Evolutionary conservation across 768 basidiomycete genomes (phyloP).

Genomic region (Lentinula boryana): DNA sequence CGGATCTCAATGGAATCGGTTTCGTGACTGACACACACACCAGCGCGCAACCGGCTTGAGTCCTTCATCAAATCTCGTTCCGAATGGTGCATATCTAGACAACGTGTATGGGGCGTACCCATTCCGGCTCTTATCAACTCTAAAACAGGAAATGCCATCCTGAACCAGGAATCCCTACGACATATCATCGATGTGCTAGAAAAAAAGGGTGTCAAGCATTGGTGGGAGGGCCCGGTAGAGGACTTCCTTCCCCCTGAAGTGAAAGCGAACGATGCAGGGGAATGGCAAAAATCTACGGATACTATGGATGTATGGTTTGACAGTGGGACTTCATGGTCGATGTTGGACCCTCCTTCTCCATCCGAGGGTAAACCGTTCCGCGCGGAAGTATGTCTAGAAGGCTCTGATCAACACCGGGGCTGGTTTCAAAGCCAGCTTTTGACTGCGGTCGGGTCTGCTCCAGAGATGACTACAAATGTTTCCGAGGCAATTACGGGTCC

Average conservation of each 20-base stretch:
- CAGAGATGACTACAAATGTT: constrained; percentile 9
- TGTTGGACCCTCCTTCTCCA: constrained; percentile 37
- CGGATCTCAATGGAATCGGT: not conserved
- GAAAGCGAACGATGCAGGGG: constrained; percentile 26
- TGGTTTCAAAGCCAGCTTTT: constrained; percentile 98
- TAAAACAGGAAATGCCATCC: constrained; percentile 54
- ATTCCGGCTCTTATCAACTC: constrained; percentile 82
- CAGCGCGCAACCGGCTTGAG: constrained; percentile 85
- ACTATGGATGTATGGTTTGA: constrained; percentile 99
- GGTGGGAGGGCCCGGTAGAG: constrained; percentile 85
- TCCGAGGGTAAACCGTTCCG: constrained; percentile 28
- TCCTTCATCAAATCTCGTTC: constrained; percentile 83
- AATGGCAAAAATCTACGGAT: constrained; percentile 79
- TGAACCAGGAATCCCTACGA: constrained; percentile 57
- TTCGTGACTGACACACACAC: not conserved
- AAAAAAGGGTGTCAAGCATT: constrained; percentile 68
- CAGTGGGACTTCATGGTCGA: constrained; percentile 91
- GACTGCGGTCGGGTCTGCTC: constrained; percentile 60
- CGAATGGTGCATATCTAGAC: constrained; percentile 99
- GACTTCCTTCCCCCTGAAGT: constrained; percentile 74
- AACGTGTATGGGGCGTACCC: constrained; percentile 96
- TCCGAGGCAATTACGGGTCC: not conserved
- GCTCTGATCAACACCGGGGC: constrained; percentile 95
- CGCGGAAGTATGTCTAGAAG: constrained; percentile 91
- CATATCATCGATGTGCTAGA: constrained; percentile 77